A percentile compares a stretch with the other conserved stretches of the same genome.
phyloP scores from a whole-genome alignment of 768 basidiomycete genomes.

The Suillus spraguei region DNA sequence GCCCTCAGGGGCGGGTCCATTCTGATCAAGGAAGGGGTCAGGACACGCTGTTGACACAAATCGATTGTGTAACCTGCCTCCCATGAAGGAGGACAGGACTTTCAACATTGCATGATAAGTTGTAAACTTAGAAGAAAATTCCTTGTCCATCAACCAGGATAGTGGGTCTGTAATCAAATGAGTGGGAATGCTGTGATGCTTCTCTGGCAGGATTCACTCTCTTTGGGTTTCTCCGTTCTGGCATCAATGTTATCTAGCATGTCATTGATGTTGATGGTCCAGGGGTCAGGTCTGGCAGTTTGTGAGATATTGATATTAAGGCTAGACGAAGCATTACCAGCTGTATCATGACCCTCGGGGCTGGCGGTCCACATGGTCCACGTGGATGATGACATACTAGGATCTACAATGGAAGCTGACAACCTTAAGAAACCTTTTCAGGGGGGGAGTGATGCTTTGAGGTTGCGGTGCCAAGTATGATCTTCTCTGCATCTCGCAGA shows the following conservation, averaged over 20 bases:
- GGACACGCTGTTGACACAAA: not conserved
- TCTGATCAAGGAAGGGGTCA: not conserved
- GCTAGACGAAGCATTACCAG: not conserved
- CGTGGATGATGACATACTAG: too few relatives aligned
- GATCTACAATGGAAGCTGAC: not conserved
- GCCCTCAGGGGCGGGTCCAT: not conserved
- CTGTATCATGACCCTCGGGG: not conserved
- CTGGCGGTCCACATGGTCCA: not conserved
- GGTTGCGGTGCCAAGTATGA: not conserved
- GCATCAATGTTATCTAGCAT: too few relatives aligned
- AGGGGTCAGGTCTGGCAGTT: not conserved
- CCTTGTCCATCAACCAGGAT: not conserved
- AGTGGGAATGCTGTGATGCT: not conserved
- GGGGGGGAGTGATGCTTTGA: not conserved
- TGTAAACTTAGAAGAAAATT: not conserved
- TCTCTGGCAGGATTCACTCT: not conserved
- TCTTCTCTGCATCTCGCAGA: not conserved
- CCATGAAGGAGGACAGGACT: not conserved
- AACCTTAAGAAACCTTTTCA: not conserved
- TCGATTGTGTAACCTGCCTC: not conserved
- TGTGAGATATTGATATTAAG: too few relatives aligned
- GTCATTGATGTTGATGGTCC: not conserved
- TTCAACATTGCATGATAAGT: not conserved
- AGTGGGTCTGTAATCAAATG: not conserved
- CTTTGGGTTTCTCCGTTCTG: fast-evolving